These are phyloP conservation scores for Letharia columbiana DNA, from an alignment of 495 filamentous ascomycete genomes.

Conservation along the genomic window DNA sequence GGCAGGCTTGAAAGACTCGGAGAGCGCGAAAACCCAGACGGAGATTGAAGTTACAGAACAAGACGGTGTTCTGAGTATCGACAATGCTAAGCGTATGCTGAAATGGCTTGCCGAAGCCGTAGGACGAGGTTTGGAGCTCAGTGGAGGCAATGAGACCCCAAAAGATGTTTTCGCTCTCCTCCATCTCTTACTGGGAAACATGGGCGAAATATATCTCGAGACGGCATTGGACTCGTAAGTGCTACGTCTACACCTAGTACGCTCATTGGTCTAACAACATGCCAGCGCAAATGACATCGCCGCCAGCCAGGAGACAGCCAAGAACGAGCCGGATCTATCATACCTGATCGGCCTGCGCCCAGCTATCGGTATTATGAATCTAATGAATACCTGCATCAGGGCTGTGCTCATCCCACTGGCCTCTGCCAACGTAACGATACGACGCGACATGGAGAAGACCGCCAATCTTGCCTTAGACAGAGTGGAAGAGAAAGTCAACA, in stretches of 20 bases:
- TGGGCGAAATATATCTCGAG: constrained; percentile 92
- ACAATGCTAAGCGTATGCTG: constrained; percentile 90
- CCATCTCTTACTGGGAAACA: constrained; percentile 73
- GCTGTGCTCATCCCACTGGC: constrained; percentile 88
- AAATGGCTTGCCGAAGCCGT: constrained; percentile 97
- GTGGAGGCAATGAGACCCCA: constrained; percentile 75
- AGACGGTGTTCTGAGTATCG: constrained; percentile 73
- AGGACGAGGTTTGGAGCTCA: constrained; percentile 82
- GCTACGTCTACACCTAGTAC: not conserved
- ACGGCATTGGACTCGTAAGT: constrained; percentile 74
- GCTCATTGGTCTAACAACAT: constrained; percentile 1
- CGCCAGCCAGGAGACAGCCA: constrained; percentile 63
- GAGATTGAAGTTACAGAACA: constrained; percentile 86
- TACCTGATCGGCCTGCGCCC: constrained; percentile 72
- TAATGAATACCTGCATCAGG: constrained; percentile 84
- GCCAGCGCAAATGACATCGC: constrained; percentile 57
- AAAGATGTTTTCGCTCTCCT: constrained; percentile 88
- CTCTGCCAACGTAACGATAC: constrained; percentile 76
- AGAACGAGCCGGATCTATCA: constrained; percentile 77
- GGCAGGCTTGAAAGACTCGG: constrained; percentile 56
- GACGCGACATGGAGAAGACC: constrained; percentile 83
- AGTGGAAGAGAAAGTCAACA: constrained; percentile 84
- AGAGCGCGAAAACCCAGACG: constrained; percentile 40
- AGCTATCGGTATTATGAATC: constrained; percentile 79
- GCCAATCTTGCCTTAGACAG: constrained; percentile 60